Percentiles rank a stretch among this genome's conserved stretches.
Conservation (phyloP, 1,284 basidiomycete genomes). For the Cutaneotrichosporon sp. region DNA sequence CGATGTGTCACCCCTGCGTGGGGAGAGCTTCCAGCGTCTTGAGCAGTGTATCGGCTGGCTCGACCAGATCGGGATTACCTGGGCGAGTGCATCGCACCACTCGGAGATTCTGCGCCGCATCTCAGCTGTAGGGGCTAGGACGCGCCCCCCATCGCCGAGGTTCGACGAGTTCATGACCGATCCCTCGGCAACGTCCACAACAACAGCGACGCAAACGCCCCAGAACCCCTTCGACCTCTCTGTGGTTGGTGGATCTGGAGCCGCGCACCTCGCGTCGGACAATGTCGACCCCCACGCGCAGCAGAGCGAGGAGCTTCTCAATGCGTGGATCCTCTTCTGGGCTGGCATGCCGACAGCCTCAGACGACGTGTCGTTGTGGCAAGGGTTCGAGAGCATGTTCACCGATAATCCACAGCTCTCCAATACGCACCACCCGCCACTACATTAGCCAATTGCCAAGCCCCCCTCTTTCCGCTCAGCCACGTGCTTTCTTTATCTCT, state of each 20-base stretch:
- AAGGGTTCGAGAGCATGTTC: conserved; percentile 5
- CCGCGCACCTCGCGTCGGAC: too few species aligned
- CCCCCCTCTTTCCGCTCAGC: too few species aligned
- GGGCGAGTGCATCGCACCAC: conserved; percentile 14
- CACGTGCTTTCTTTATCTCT: too few species aligned
- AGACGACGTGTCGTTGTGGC: conserved; percentile 4
- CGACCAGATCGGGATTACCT: conserved; percentile 11
- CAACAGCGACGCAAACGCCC: too few species aligned
- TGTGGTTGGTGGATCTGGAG: too few species aligned
- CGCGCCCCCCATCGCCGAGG: not conserved
- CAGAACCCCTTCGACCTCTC: too few species aligned
- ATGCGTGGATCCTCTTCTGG: conserved; percentile 8
- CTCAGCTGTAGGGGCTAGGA: conserved; percentile 8
- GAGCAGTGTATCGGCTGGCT: conserved; percentile 20
- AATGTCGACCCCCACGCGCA: not conserved
- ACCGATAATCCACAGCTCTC: not conserved
- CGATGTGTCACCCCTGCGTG: not conserved
- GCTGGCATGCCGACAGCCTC: conserved; percentile 5
- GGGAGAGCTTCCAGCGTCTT: conserved; percentile 7
- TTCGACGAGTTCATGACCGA: not conserved
- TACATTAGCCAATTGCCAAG: too few species aligned
- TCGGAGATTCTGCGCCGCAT: conserved; percentile 17
- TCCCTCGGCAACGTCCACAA: not conserved
- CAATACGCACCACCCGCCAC: not conserved
- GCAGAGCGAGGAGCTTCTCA: conserved; percentile 3